Base-by-base conservation (phyloP, 495 filamentous ascomycete genomes). In the Xylaria intraflava region DNA sequence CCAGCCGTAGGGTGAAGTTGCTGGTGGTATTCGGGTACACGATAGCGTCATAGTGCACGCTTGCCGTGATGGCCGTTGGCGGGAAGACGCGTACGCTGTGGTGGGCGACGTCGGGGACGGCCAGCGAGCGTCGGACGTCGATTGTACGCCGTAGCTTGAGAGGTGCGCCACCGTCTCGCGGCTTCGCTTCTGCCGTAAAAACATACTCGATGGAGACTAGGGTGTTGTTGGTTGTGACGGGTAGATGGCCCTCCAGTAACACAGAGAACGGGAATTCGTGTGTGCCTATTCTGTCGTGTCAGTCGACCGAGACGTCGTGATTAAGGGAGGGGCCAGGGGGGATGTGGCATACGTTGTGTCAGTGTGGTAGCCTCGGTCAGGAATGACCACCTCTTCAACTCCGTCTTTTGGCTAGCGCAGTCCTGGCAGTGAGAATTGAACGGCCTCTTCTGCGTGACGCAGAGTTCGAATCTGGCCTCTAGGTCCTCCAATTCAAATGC, bases 251-350 rank as follows among this genome's bases (percentile, higher is more conserved):
- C 0, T 88, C 88, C 35, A 99, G 74, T 20, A 97, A 73, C 51
- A 91, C 86, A 61, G 86, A 91, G 74, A 96, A 95, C n/a, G 93
- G 93, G 67, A 91, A 94, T 33, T 81, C 77, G 65, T 95, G 89
- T 7, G 78, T 66, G 47, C 78, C 77, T 78, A 45, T n/a, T 24
- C 52, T 52, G 26, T 49, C 17, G 48, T 56, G 53, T 69, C 33
- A 65, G 62, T 49, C 7, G 46, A 16, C 16, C 50, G 46, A 27
- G n/a, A n/a, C n/a, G n/a, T n/a, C n/a, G 31, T 36, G 9, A 45
- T 23, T 43, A 51, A 31, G 26, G 22, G 29, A 8, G 14, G 19
- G 36, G 23, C 9, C n/a, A n/a, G 6, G 6, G 46, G 30, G 49
- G 27, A 48, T 31, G 35, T 41, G 8, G 26, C 74, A 46, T 61